phyloP scores from a whole-genome alignment of 169 alveolate species.

The Toxoplasma gondii region DNA sequence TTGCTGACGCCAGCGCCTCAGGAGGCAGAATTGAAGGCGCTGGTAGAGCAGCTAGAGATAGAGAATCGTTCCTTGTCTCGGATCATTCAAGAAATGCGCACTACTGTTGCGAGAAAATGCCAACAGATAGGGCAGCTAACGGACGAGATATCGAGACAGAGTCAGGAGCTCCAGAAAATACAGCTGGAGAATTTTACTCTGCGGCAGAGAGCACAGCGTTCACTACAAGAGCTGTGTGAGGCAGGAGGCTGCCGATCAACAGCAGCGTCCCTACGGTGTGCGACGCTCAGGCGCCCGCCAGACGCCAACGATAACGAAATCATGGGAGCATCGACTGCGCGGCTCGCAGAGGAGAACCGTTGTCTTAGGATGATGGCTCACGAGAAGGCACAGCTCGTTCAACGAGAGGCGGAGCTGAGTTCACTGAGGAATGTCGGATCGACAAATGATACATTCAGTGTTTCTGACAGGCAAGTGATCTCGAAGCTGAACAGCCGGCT shows the following conservation, averaged over 20 bases:
- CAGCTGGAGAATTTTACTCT: no score
- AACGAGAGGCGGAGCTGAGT: not conserved
- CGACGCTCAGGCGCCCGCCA: no score
- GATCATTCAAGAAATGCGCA: not conserved
- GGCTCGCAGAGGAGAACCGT: not conserved
- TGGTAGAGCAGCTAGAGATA: not conserved
- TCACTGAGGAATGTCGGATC: not conserved
- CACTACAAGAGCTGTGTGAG: no score
- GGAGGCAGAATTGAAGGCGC: not conserved
- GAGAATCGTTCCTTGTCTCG: not conserved
- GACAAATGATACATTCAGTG: not conserved
- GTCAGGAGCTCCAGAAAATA: not conserved
- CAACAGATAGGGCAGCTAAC: not conserved
- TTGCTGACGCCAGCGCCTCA: not conserved
- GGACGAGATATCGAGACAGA: not conserved
- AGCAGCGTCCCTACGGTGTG: no score
- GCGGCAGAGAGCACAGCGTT: no score
- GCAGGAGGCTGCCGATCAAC: no score
- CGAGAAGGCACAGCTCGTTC: not conserved
- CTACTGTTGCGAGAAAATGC: not conserved
- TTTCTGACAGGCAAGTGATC: not conserved
- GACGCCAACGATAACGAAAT: no score
- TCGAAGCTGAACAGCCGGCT: conserved; percentile 4
- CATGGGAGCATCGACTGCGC: not conserved
- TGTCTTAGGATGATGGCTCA: not conserved